Evolutionary conservation across 495 filamentous ascomycete genomes (phyloP).

Genomic region (Aspergillus avenaceus): DNA sequence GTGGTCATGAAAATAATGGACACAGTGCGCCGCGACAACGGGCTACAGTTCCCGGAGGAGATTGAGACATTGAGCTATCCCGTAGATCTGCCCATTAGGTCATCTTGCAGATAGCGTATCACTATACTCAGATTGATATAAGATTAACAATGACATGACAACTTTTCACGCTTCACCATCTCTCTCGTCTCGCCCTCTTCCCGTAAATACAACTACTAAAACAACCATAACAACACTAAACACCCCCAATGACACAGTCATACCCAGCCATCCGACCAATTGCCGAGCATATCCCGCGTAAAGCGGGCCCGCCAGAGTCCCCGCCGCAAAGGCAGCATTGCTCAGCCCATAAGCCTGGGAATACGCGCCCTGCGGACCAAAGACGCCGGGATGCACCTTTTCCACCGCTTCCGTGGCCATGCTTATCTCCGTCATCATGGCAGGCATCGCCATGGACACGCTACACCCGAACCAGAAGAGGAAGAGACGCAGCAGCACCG

Average conservation of each 20-base stretch:
- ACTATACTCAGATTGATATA: too few species aligned
- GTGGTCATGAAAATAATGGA: neutral
- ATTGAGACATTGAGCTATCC: neutral
- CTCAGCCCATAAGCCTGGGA: conserved; percentile 3
- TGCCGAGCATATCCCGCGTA: conserved; percentile 6
- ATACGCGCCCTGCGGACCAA: neutral
- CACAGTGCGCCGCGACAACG: neutral
- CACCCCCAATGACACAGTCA: neutral
- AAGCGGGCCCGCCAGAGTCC: conserved; percentile 4
- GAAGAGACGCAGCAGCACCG: neutral
- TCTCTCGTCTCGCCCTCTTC: neutral
- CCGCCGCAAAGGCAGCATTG: conserved; percentile 5
- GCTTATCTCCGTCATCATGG: conserved; percentile 5
- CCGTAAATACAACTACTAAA: conserved; percentile 1
- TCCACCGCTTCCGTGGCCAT: conserved; percentile 1
- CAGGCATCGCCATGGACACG: neutral
- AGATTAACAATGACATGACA: too few species aligned
- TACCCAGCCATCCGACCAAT: conserved; percentile 3
- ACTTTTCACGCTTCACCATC: neutral
- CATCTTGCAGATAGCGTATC: neutral
- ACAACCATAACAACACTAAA: neutral
- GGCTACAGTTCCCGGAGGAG: neutral
- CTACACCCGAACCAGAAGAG: neutral
- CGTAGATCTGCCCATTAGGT: neutral
- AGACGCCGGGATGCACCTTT: neutral